Base-by-base conservation (phyloP, 768 basidiomycete species). In the Kwoniella sp. region DNA sequence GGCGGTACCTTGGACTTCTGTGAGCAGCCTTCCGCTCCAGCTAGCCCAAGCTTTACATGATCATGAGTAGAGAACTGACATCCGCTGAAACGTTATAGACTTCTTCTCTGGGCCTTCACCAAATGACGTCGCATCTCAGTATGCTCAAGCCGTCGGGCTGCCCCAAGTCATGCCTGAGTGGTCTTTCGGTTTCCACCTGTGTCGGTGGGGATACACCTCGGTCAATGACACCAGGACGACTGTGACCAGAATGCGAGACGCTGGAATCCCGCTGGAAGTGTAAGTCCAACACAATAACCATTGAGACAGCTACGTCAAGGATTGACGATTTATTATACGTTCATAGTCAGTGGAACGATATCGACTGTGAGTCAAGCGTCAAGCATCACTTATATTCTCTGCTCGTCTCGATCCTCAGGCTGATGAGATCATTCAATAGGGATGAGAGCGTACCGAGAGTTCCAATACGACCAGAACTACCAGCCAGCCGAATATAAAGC, bases 111-210 rank as follows among this genome's bases (percentile, higher is more conserved):
- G 88, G 5, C 76, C 79, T 9, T 72, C 71, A 15, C 73, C 76
- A 0, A 70, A 70, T 26, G 61, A 72, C n/a, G 90, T 90, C 9
- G 85, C 89, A 55, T 85, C 88, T 66, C 90, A 91, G 77, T 89
- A 91, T 70, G 85, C 87, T 4, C 84, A 82, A 37, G 81, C 86
- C n/a, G 83, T 89, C 28, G 90, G 90, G 2, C 81, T 85, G 41
- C 89, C 90, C 2, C 86, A 85, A 30, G 87, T 88, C 86, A 86
- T 87, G 74, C 90, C 89, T 1, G 83, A 83, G 38, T 91, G 89
- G 88, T 86, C 86, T 4, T 89, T 91, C 73, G 90, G 90, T 7
- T 90, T 90, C 82, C 90, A 92, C 65, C 83, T 90, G 9, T 81
- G 77, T 82, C 84, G 86, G 83, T 87, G 73, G 67, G 90, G 86